These are phyloP conservation scores for Nicotiana attenuata DNA, from an alignment of 257 asterid species.

Conservation along the genomic window DNA sequence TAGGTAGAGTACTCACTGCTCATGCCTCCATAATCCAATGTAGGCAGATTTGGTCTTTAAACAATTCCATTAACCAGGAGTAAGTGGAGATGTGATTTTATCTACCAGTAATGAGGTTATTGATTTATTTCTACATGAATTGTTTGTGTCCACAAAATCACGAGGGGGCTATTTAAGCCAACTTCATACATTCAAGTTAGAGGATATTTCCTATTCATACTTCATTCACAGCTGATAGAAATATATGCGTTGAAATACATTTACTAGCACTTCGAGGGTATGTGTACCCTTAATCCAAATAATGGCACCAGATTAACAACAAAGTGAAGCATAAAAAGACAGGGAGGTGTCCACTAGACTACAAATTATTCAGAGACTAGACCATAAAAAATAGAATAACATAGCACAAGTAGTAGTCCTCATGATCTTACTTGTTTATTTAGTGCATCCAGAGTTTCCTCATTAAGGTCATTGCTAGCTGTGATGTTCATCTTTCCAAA, in stretches of 20 bases:
- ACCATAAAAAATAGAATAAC: neutral
- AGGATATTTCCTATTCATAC: too few species aligned
- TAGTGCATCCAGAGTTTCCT: constrained; percentile 92
- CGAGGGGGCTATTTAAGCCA: neutral
- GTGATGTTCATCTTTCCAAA: constrained; percentile 77
- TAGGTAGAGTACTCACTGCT: neutral
- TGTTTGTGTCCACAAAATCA: neutral
- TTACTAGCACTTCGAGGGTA: neutral
- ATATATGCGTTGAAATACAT: neutral
- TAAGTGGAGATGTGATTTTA: neutral
- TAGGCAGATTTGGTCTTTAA: neutral
- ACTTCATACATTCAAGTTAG: neutral
- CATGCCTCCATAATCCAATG: neutral
- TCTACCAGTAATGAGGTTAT: neutral
- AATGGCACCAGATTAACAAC: neutral
- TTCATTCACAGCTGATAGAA: neutral
- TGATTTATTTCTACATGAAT: neutral
- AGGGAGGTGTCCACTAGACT: neutral
- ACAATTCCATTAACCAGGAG: neutral
- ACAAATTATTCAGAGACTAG: neutral
- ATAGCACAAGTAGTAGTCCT: neutral
- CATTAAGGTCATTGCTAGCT: constrained; percentile 96
- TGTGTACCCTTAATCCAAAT: neutral
- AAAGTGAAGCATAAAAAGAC: neutral
- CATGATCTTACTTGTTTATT: constrained; percentile 75